Percentiles rank a stretch among this genome's conserved stretches.
Conservation (phyloP, 768 basidiomycete genomes). For the Paxillus ammoniavirescens region DNA sequence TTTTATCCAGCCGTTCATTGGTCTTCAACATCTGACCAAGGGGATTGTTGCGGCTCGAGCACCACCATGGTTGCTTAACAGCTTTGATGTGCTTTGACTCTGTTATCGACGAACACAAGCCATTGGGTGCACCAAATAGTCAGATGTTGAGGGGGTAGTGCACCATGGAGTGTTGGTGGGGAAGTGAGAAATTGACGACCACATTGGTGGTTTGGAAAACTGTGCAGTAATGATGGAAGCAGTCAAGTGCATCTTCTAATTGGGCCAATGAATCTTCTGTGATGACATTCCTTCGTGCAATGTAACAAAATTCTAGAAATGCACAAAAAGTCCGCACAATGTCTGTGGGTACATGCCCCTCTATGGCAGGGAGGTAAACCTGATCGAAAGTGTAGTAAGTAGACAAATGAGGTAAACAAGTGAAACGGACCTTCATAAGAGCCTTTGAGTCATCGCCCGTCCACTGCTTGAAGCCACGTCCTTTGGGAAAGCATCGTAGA, state of each 20-base stretch:
- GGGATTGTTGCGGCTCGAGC: conserved; percentile 19
- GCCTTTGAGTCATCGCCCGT: conserved; percentile 38
- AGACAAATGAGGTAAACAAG: too few relatives aligned
- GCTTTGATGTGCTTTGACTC: conserved; percentile 35
- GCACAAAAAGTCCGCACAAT: conserved; percentile 15
- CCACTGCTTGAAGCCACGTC: conserved; percentile 35
- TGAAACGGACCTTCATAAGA: conserved; percentile 40
- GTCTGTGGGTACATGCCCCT: conserved; percentile 15
- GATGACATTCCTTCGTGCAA: conserved; percentile 18
- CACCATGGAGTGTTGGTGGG: conserved; percentile 30
- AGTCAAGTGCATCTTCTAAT: conserved; percentile 15
- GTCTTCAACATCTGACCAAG: conserved; percentile 30
- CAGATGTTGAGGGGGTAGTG: conserved; percentile 25
- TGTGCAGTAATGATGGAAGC: conserved; percentile 19
- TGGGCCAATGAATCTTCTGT: conserved; percentile 15
- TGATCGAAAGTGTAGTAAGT: too few relatives aligned
- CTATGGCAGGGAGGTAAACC: conserved; percentile 27
- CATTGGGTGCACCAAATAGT: conserved; percentile 32
- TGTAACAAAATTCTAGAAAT: conserved; percentile 33
- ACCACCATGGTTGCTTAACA: conserved; percentile 33
- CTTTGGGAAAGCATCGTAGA: conserved; percentile 29
- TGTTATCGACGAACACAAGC: conserved; percentile 35
- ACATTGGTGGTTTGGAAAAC: conserved; percentile 16
- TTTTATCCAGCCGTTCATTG: conserved; percentile 28
- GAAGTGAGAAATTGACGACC: conserved; percentile 22